These are phyloP conservation scores for Sclerotinia sclerotiorum DNA, from an alignment of 2,329 filamentous ascomycete species.

Conservation along the genomic window DNA sequence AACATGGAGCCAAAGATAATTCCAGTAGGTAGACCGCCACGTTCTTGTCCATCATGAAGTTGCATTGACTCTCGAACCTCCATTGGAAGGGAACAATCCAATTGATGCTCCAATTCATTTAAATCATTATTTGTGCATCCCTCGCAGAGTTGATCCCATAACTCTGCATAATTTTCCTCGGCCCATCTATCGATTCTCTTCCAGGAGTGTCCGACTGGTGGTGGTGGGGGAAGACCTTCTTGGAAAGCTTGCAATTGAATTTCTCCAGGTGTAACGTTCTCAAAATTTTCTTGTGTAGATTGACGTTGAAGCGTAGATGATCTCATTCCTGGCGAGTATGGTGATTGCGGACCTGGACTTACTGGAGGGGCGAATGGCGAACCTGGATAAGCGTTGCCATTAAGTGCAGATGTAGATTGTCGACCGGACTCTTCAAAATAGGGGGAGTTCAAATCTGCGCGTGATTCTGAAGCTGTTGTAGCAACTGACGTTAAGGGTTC, in stretches of 20 bases:
- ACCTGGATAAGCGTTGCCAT: slow-evolving; percentile 57
- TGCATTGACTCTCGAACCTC: slow-evolving; percentile 91
- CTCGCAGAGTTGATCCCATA: slow-evolving; percentile 90
- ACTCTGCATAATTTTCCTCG: slow-evolving; percentile 91
- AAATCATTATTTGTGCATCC: slow-evolving; percentile 91
- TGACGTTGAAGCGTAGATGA: slow-evolving; percentile 69
- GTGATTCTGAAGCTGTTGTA: slow-evolving; percentile 82
- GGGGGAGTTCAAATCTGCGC: slow-evolving; percentile 74
- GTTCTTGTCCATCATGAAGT: slow-evolving; percentile 95
- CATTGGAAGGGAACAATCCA: slow-evolving; percentile 90
- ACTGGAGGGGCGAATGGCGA: slow-evolving; percentile 41
- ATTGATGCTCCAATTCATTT: slow-evolving; percentile 92
- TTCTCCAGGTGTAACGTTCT: slow-evolving; percentile 72
- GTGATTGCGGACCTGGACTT: slow-evolving; percentile 60
- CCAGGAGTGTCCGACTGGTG: slow-evolving; percentile 88
- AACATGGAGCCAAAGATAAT: slow-evolving; percentile 94
- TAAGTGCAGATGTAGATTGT: slow-evolving; percentile 51
- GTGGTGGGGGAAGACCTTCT: slow-evolving; percentile 85
- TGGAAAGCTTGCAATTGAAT: slow-evolving; percentile 97
- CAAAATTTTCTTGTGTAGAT: slow-evolving; percentile 64
- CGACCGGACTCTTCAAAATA: slow-evolving; percentile 72
- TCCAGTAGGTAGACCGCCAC: slow-evolving; percentile 84
- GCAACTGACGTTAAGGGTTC: slow-evolving; percentile 83
- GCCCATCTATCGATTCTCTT: slow-evolving; percentile 90
- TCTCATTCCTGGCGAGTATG: slow-evolving; percentile 88